A percentile compares a stretch with the other conserved stretches of the same genome.
Conservation (phyloP, 257 asterid species). For the Catharanthus roseus region DNA sequence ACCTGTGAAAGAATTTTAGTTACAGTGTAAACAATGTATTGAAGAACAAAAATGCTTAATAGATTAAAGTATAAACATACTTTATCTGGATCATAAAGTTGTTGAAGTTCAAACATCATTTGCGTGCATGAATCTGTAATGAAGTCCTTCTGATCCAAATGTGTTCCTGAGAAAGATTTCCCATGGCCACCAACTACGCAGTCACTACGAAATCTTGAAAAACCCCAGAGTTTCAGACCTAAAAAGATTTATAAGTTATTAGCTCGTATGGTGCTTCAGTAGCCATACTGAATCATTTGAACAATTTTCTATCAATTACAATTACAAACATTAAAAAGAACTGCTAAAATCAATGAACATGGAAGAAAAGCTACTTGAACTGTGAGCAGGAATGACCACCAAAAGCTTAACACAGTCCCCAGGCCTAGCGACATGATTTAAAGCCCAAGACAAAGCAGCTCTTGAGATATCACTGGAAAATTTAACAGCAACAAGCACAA, state of each 20-base stretch:
- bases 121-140: constrained; percentile 53
- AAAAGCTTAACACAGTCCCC: constrained; percentile 70
- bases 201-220: constrained; percentile 50
- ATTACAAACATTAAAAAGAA: not conserved
- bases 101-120: constrained; percentile 60
- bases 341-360: not conserved
- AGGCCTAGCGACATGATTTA: constrained; percentile 63
- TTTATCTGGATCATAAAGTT: constrained; percentile 55
- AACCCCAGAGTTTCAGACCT: constrained; percentile 56
- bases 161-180: constrained; percentile 47
- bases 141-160: constrained; percentile 60
- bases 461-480: constrained; percentile 59
- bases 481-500: constrained; percentile 64
- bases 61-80: constrained; percentile 28
- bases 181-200: constrained; percentile 40
- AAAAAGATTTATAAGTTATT: constrained; percentile 9
- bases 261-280: too few species aligned
- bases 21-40: not conserved
- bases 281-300: too few species aligned
- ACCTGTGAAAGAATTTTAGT: constrained; percentile 35
- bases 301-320: too few species aligned
- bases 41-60: not conserved
- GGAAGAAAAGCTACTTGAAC: constrained; percentile 40
- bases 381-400: constrained; percentile 50
- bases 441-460: constrained; percentile 71